A percentile compares a stretch with the other conserved stretches of the same genome.
Conservation (phyloP, 345 rosid species). For the Chamaenerion angustifolium region DNA sequence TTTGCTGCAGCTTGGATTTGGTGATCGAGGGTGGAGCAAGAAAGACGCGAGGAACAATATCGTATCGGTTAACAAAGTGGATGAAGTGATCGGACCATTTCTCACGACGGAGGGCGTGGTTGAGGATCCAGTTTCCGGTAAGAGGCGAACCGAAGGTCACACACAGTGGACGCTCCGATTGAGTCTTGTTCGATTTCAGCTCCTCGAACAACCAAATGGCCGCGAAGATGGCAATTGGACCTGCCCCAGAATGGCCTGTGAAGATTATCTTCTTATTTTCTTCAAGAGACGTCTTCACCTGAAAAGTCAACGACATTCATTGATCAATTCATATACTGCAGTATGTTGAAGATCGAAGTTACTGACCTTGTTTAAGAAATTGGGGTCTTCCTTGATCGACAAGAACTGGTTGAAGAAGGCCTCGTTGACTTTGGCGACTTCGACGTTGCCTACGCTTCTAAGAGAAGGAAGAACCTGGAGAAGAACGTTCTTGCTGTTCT, state of each 20-base stretch:
- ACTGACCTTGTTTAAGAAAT: constrained; percentile 23
- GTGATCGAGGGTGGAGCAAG: constrained; percentile 36
- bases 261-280: constrained; percentile 41
- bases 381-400: constrained; percentile 7
- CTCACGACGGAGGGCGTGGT: constrained; percentile 59
- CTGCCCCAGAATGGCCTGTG: constrained; percentile 78
- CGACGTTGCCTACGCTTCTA: constrained; percentile 32
- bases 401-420: constrained; percentile 33
- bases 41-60: constrained; percentile 54
- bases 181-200: background rate
- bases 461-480: constrained; percentile 31
- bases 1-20: constrained; percentile 12
- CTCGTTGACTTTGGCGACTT: constrained; percentile 37
- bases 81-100: constrained; percentile 50
- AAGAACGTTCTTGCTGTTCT: constrained; percentile 14
- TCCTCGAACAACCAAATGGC: constrained; percentile 49
- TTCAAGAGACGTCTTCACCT: constrained; percentile 31
- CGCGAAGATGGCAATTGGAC: constrained; percentile 52
- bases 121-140: constrained; percentile 39
- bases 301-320: constrained; percentile 1
- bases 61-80: constrained; percentile 49
- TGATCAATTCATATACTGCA: no score
- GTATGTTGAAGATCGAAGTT: no score
- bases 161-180: constrained; percentile 23
- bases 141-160: constrained; percentile 85